These are phyloP conservation scores for Cryptococcus sp. DNA, from an alignment of 1,284 basidiomycete species.

Conservation along the genomic window DNA sequence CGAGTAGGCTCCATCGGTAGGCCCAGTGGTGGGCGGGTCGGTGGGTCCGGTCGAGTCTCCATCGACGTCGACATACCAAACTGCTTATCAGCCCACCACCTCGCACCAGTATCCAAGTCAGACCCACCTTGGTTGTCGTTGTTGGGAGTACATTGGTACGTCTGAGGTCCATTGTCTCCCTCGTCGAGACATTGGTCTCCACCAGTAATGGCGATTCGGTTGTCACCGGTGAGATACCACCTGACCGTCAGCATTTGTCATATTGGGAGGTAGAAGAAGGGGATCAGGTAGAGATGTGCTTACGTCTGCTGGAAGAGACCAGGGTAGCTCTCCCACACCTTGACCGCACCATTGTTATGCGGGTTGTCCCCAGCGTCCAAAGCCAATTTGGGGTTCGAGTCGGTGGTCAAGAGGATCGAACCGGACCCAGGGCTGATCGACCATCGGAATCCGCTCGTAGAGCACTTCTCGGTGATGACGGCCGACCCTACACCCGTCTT, in stretches of 20 bases:
- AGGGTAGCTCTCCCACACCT: slow-evolving; percentile 18
- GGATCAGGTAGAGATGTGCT: no score
- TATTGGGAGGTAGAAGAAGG: no score
- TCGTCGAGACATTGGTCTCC: slow-evolving; percentile 16
- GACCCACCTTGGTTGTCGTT: slow-evolving; percentile 18
- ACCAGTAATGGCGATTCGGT: slow-evolving; percentile 16
- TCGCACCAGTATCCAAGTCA: neutral
- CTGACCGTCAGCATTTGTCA: slow-evolving; percentile 1
- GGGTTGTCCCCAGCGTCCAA: slow-evolving; percentile 30
- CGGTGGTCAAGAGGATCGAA: slow-evolving; percentile 8
- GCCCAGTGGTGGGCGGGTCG: neutral
- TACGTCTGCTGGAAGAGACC: slow-evolving; percentile 10
- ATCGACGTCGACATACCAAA: neutral
- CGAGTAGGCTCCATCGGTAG: neutral
- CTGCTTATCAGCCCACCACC: neutral
- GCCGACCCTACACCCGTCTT: slow-evolving; percentile 3
- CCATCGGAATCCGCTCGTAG: slow-evolving; percentile 10
- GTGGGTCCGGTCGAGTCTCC: neutral
- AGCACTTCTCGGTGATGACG: slow-evolving; percentile 11
- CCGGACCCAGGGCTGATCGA: slow-evolving; percentile 22
- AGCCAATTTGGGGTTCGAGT: slow-evolving; percentile 12
- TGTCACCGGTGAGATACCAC: slow-evolving; percentile 14
- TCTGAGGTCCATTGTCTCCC: slow-evolving; percentile 10
- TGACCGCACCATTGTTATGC: slow-evolving; percentile 19
- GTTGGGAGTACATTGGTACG: slow-evolving; percentile 15